phyloP scores from a whole-genome alignment of 495 filamentous ascomycete genomes.

The Thermochaetoides thermophila region DNA sequence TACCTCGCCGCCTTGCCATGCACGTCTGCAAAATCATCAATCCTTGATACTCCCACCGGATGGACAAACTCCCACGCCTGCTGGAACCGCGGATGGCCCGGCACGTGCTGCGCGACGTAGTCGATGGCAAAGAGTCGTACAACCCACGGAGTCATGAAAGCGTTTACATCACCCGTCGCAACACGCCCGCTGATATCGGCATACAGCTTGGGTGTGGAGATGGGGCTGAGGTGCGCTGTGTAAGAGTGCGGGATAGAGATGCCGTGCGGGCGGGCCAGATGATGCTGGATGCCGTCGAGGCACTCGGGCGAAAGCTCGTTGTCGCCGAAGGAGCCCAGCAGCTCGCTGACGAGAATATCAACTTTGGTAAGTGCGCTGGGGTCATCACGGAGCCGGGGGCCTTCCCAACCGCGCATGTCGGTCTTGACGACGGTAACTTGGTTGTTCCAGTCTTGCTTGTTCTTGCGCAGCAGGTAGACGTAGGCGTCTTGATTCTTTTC shows the following conservation, averaged over 20 bases:
- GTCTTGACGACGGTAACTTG: slow-evolving; percentile 78
- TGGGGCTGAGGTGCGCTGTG: slow-evolving; percentile 78
- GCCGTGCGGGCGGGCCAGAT: slow-evolving; percentile 56
- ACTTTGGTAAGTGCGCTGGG: slow-evolving; percentile 43
- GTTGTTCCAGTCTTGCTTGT: slow-evolving; percentile 58
- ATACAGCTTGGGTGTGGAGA: slow-evolving; percentile 76
- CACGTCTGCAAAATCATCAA: slow-evolving; percentile 35
- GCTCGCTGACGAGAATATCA: slow-evolving; percentile 87
- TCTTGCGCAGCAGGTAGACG: slow-evolving; percentile 77
- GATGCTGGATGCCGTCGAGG: slow-evolving; percentile 53
- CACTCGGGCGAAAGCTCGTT: slow-evolving; percentile 78
- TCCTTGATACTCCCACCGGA: slow-evolving; percentile 33
- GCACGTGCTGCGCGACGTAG: slow-evolving; percentile 47
- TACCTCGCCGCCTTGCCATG: slow-evolving; percentile 34
- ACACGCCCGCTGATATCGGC: slow-evolving; percentile 55
- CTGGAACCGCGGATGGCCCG: slow-evolving; percentile 44
- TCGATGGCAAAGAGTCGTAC: slow-evolving; percentile 84
- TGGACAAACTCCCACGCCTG: slow-evolving; percentile 55
- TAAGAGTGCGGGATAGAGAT: slow-evolving; percentile 91
- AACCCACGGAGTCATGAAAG: slow-evolving; percentile 82
- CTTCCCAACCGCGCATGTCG: slow-evolving; percentile 95
- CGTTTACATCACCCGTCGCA: slow-evolving; percentile 47
- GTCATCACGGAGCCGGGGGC: slow-evolving; percentile 33
- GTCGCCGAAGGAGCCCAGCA: slow-evolving; percentile 84
- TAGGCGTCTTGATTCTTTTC: slow-evolving; percentile 99